phyloP scores from a whole-genome alignment of 2,329 filamentous ascomycete species.

The Cordyceps farinosa region DNA sequence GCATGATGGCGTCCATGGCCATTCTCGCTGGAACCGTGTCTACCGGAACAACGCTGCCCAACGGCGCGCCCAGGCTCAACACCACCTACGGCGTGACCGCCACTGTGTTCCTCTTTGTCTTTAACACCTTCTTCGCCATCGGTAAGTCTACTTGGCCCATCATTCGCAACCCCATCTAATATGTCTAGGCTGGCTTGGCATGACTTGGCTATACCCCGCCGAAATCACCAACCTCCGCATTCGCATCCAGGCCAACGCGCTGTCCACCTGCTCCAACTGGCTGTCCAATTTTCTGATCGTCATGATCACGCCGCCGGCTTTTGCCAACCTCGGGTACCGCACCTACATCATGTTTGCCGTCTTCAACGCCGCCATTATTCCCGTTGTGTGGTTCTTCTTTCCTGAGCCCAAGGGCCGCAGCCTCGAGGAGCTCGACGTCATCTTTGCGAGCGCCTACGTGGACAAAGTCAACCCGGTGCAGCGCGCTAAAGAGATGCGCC shows the following conservation, averaged over 20 bases:
- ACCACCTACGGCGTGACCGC: slow-evolving; percentile 30
- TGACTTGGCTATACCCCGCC: slow-evolving; percentile 60
- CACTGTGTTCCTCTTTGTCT: slow-evolving; percentile 55
- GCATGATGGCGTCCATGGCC: slow-evolving; percentile 63
- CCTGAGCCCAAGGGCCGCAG: slow-evolving; percentile 52
- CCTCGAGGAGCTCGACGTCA: slow-evolving; percentile 67
- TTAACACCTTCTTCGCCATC: slow-evolving; percentile 57
- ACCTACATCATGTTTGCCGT: slow-evolving; percentile 51
- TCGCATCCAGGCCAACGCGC: slow-evolving; percentile 59
- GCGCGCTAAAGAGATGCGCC: slow-evolving; percentile 27
- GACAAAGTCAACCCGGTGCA: slow-evolving; percentile 28
- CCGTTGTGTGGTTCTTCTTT: slow-evolving; percentile 49
- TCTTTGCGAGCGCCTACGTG: slow-evolving; percentile 34
- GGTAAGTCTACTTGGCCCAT: slow-evolving; percentile 12
- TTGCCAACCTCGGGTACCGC: slow-evolving; percentile 49
- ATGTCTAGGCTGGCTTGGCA: slow-evolving; percentile 53
- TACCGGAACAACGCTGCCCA: slow-evolving; percentile 29
- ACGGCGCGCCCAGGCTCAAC: slow-evolving; percentile 27
- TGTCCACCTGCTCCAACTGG: slow-evolving; percentile 60
- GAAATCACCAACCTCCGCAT: slow-evolving; percentile 59
- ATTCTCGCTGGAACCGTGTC: slow-evolving; percentile 40
- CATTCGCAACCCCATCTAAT: slow-evolving; percentile 19
- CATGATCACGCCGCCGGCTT: slow-evolving; percentile 61
- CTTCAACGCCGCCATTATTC: slow-evolving; percentile 47
- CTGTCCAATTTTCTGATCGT: slow-evolving; percentile 63